Evolutionary conservation across 768 basidiomycete genomes (phyloP).

Genomic region (Leucocoprinus leucothites): DNA sequence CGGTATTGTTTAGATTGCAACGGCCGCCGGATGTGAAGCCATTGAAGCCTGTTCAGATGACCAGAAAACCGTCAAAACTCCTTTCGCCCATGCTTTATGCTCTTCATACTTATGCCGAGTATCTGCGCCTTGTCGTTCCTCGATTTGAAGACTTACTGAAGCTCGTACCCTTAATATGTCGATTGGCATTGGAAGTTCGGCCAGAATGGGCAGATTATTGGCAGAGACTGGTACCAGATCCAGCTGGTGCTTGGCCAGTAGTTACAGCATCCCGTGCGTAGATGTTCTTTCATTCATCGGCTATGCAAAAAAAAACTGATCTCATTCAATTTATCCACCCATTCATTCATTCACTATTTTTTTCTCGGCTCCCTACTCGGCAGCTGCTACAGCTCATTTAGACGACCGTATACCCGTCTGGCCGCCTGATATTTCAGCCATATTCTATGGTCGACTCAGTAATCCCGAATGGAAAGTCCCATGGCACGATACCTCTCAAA

Average conservation of each 20-base stretch:
- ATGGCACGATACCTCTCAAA: constrained; percentile 43
- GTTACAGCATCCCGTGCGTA: constrained; percentile 6
- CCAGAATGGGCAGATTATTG: constrained; percentile 94
- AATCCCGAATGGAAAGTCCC: constrained; percentile 70
- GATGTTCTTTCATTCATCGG: background rate
- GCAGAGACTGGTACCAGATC: constrained; percentile 74
- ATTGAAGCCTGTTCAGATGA: constrained; percentile 19
- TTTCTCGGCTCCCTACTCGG: constrained; percentile 40
- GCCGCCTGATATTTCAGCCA: constrained; percentile 74
- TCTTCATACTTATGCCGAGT: constrained; percentile 77
- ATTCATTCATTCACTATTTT: constrained; percentile 7
- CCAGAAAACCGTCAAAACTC: constrained; percentile 35
- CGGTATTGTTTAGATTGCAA: constrained; percentile 44
- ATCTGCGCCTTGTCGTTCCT: constrained; percentile 56
- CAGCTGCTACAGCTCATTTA: constrained; percentile 43
- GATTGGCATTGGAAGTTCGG: constrained; percentile 58
- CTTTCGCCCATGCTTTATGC: constrained; percentile 65
- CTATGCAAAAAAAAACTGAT: background rate
- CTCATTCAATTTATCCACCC: background rate
- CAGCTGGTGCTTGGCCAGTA: constrained; percentile 54
- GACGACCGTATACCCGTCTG: constrained; percentile 72
- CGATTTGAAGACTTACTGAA: constrained; percentile 52
- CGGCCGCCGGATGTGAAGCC: constrained; percentile 24
- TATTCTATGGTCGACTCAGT: constrained; percentile 57
- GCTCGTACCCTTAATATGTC: constrained; percentile 63